Conservation (phyloP, 2,329 filamentous ascomycete genomes). For the Fonsecaea erecta region DNA sequence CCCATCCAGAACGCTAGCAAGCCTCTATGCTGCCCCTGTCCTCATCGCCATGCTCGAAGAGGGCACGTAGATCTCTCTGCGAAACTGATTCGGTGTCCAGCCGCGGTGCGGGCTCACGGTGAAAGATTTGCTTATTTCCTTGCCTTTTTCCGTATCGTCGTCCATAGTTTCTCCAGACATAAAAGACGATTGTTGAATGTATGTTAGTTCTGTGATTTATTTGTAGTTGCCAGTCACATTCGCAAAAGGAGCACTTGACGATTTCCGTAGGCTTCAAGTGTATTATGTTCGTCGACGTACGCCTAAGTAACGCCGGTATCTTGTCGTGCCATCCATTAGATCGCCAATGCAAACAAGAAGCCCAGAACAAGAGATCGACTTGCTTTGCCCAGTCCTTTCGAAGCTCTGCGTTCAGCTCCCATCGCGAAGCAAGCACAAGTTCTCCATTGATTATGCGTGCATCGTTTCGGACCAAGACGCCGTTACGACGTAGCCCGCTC, state of each 20-base stretch:
- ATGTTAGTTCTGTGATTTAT: slow-evolving; percentile 11
- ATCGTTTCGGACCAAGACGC: slow-evolving; percentile 9
- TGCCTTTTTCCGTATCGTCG: slow-evolving; percentile 8
- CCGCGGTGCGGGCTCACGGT: slow-evolving; percentile 8
- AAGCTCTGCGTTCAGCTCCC: slow-evolving; percentile 7
- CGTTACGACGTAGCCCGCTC: neutral
- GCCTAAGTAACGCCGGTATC: slow-evolving; percentile 4
- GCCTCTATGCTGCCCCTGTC: slow-evolving; percentile 8
- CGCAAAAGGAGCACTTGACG: slow-evolving; percentile 8
- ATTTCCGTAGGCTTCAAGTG: slow-evolving; percentile 8
- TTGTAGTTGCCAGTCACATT: slow-evolving; percentile 7
- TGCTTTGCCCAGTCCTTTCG: neutral
- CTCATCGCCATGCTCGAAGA: slow-evolving; percentile 11
- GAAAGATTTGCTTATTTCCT: slow-evolving; percentile 13
- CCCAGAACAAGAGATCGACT: slow-evolving; percentile 2
- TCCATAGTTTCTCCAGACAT: slow-evolving; percentile 9
- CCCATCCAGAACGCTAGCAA: slow-evolving; percentile 8
- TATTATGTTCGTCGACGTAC: slow-evolving; percentile 9
- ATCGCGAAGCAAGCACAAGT: slow-evolving; percentile 11
- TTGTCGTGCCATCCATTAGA: slow-evolving; percentile 4
- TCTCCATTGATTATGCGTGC: slow-evolving; percentile 11
- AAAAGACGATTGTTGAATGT: neutral
- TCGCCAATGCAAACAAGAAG: slow-evolving; percentile 1
- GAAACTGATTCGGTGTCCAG: slow-evolving; percentile 10
- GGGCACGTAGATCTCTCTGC: slow-evolving; percentile 8